phyloP scores from a whole-genome alignment of 495 filamentous ascomycete genomes.

The Aspergillus sclerotiicarbonarius region DNA sequence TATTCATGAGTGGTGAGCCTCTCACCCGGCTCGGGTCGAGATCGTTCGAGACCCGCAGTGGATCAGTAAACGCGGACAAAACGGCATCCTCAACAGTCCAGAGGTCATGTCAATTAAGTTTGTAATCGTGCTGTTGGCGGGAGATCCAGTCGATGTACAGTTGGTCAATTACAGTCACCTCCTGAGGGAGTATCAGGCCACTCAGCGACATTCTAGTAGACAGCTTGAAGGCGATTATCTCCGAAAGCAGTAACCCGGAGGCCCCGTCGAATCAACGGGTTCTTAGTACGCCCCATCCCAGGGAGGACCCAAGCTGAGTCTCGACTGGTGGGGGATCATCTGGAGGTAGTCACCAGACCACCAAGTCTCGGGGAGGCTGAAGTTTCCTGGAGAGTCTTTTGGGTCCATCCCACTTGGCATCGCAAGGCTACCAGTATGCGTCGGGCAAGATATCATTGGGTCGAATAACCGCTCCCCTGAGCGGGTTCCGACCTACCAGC shows the following conservation, averaged over 20 bases:
- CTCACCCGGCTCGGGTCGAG: not conserved
- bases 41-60: slow-evolving; percentile 4
- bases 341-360: not conserved
- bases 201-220: not conserved
- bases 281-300: not conserved
- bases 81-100: not conserved
- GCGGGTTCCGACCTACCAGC: not conserved
- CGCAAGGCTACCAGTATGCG: slow-evolving; percentile 1
- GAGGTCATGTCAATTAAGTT: not conserved
- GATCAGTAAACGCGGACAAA: not conserved
- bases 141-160: not conserved
- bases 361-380: not conserved
- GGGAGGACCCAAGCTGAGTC: not conserved
- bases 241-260: not conserved
- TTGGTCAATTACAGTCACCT: not conserved
- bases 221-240: not conserved
- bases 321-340: not conserved
- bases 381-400: not conserved
- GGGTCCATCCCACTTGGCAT: not conserved
- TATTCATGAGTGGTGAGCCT: not conserved
- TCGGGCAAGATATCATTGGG: not conserved
- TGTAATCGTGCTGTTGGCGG: not conserved
- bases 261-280: not conserved
- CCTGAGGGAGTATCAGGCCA: not conserved
- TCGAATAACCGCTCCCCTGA: not conserved